A percentile compares a stretch with the other conserved stretches of the same genome.
Conservation (phyloP, 1,284 basidiomycete species). For the Tilletia setariae region DNA sequence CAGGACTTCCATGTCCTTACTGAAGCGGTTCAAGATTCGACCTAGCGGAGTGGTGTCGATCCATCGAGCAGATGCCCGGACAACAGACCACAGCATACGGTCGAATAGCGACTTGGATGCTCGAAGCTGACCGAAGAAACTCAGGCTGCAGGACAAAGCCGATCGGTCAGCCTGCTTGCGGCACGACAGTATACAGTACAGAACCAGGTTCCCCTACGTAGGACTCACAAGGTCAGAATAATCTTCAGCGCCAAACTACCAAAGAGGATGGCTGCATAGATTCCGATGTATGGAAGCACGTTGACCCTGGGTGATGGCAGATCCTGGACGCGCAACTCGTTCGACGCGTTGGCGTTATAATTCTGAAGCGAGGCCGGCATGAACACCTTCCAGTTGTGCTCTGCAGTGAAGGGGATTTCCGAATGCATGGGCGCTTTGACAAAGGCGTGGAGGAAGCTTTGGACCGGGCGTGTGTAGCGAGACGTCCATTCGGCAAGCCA, state of each 20-base stretch:
- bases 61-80: conserved; percentile 29
- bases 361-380: background rate
- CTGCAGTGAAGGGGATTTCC: too few species aligned
- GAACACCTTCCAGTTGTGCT: background rate
- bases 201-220: background rate
- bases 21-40: conserved; percentile 59
- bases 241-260: background rate
- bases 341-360: background rate
- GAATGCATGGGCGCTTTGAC: too few species aligned
- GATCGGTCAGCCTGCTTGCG: too few species aligned
- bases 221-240: background rate
- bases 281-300: background rate
- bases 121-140: background rate
- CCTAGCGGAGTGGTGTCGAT: conserved; percentile 53
- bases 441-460: too few species aligned
- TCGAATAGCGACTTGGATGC: conserved; percentile 2
- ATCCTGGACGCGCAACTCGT: background rate
- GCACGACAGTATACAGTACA: background rate
- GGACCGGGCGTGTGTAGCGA: background rate
- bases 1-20: conserved; percentile 59
- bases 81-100: background rate
- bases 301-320: background rate
- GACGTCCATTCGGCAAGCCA: conserved; percentile 7
- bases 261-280: conserved; percentile 9
- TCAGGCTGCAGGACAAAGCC: too few species aligned